Evolutionary conservation across 352 stramenopile genomes (phyloP).

Genomic region (Phytophthora megakarya): DNA sequence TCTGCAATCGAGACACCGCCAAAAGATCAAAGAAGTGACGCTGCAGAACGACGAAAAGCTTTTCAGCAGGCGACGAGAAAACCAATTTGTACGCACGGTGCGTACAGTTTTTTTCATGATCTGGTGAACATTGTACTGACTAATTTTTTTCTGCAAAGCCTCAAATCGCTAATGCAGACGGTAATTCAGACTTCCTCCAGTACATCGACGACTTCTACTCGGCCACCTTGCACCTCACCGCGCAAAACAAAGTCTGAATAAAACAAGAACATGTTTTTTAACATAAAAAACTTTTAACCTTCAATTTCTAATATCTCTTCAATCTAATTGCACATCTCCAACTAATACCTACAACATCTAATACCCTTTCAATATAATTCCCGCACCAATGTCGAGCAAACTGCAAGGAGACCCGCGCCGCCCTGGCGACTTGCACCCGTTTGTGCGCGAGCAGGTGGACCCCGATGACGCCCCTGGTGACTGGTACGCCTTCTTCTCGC

Average conservation of each 20-base stretch:
- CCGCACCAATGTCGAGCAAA: slow-evolving; percentile 33
- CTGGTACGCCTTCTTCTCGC: slow-evolving; percentile 72
- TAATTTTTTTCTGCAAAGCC: slow-evolving; percentile 1
- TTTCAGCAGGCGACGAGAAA: slow-evolving; percentile 40
- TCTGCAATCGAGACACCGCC: slow-evolving; percentile 51
- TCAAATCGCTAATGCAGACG: slow-evolving; percentile 21
- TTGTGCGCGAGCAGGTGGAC: slow-evolving; percentile 62
- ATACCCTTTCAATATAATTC: too few species aligned
- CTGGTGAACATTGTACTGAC: neutral
- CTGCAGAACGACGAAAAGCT: slow-evolving; percentile 56
- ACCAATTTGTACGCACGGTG: slow-evolving; percentile 3
- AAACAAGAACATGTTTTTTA: too few species aligned
- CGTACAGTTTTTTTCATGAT: neutral
- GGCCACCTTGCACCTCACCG: slow-evolving; percentile 46
- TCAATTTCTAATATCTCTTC: too few species aligned
- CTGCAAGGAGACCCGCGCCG: slow-evolving; percentile 62
- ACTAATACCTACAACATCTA: too few species aligned
- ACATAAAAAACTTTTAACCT: too few species aligned
- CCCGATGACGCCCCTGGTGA: slow-evolving; percentile 44
- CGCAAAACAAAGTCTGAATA: slow-evolving; percentile 33
- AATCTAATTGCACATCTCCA: too few species aligned
- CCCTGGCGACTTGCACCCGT: slow-evolving; percentile 70
- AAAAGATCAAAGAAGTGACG: slow-evolving; percentile 50
- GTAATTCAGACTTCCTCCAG: slow-evolving; percentile 56
- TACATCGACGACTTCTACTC: slow-evolving; percentile 78